phyloP scores from a whole-genome alignment of 2,329 filamentous ascomycete species.

The Penicillium janthinellum region DNA sequence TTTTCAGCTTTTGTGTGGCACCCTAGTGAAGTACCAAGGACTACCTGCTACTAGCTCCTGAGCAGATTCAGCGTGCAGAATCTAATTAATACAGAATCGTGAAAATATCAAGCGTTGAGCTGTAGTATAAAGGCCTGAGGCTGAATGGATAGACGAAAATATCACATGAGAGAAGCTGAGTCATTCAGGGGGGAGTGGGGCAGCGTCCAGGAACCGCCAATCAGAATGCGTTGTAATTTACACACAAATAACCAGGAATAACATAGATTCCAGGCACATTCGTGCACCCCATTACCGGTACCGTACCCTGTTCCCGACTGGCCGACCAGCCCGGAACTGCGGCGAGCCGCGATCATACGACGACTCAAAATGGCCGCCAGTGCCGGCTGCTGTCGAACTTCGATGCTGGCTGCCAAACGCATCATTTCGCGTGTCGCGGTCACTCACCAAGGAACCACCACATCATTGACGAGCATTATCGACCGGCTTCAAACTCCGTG shows the following conservation, averaged over 20 bases:
- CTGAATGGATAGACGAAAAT: not conserved
- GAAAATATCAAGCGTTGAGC: not conserved
- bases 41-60: not conserved
- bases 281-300: not conserved
- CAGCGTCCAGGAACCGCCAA: not conserved
- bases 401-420: slow-evolving; percentile 1
- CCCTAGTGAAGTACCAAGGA: slow-evolving; percentile 8
- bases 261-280: not conserved
- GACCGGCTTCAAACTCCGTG: not conserved
- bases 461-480: not conserved
- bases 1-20: slow-evolving; percentile 5
- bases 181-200: slow-evolving; percentile 10
- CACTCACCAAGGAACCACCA: not conserved
- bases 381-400: slow-evolving; percentile 3
- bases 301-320: not conserved
- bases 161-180: slow-evolving; percentile 19
- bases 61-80: not conserved
- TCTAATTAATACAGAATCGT: not conserved
- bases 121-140: not conserved
- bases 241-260: not conserved
- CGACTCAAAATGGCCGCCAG: slow-evolving; percentile 14
- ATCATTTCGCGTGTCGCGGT: not conserved
- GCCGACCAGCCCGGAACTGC: slow-evolving; percentile 29
- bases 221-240: not conserved
- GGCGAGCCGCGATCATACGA: slow-evolving; percentile 39